phyloP scores from a whole-genome alignment of 306 rosid species.

The Ormosia emarginata region DNA sequence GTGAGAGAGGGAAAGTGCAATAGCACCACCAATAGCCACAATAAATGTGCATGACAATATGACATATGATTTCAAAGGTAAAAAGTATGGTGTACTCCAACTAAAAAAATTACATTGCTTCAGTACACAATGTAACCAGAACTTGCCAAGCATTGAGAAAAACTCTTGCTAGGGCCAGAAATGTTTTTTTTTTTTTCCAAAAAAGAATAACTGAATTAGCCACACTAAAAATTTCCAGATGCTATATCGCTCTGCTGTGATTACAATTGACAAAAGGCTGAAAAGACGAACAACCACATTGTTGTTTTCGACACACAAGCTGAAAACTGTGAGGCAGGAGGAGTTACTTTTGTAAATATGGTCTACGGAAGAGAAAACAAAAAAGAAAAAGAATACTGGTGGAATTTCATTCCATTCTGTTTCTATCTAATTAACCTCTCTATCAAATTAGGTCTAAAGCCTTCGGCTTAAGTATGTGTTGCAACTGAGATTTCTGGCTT shows the following conservation, averaged over 20 bases:
- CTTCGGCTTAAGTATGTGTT: slow-evolving; percentile 39
- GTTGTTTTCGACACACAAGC: not conserved
- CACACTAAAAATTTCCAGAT: not conserved
- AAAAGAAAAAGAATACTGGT: not conserved
- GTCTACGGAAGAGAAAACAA: not conserved
- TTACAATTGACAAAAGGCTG: not conserved
- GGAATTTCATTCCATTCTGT: not conserved
- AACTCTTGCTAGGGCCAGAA: not conserved
- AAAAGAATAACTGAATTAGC: not conserved
- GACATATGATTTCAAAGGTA: not conserved
- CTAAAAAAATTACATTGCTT: not conserved
- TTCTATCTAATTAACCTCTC: not conserved
- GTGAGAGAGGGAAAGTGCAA: not conserved
- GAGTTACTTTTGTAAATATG: not conserved
- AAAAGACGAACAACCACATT: not conserved
- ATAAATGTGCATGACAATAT: not conserved
- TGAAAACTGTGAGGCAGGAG: not conserved
- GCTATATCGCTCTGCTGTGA: not conserved
- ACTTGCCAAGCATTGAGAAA: not conserved
- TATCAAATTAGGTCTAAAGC: not conserved
- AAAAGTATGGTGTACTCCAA: not conserved
- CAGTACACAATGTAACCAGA: not conserved
- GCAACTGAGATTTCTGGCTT: slow-evolving; percentile 45
- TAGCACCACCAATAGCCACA: not conserved
- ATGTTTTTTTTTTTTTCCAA: not conserved